Percentiles rank a stretch among this genome's conserved stretches.
phyloP scores from a whole-genome alignment of 179 eudicot species.

The Corrigiola litoralis region DNA sequence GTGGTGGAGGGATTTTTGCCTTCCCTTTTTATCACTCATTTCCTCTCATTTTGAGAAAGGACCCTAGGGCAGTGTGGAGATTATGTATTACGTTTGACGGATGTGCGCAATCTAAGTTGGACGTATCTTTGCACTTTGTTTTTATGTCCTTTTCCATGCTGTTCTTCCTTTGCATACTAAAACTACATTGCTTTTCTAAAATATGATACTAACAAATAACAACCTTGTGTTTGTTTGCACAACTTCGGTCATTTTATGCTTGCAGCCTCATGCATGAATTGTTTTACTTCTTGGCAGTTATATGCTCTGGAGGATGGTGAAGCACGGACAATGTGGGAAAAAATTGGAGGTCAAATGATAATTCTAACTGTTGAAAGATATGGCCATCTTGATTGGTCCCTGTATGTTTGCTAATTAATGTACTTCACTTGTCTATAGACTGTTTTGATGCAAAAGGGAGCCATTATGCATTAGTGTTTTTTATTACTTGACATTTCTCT shows the following conservation, averaged over 20 bases:
- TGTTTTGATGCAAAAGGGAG: slow-evolving; percentile 19
- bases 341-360: slow-evolving; percentile 67
- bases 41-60: no score
- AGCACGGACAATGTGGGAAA: slow-evolving; percentile 64
- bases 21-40: no score
- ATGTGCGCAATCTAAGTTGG: neutral
- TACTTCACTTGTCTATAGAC: slow-evolving; percentile 25
- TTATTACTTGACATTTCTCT: neutral
- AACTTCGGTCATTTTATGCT: neutral
- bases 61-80: no score
- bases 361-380: slow-evolving; percentile 54
- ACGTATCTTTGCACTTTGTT: neutral
- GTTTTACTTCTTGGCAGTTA: slow-evolving; percentile 40
- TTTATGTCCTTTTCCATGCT: neutral
- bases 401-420: slow-evolving; percentile 57
- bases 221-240: neutral
- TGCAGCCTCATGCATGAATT: neutral
- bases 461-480: slow-evolving; percentile 7
- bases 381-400: slow-evolving; percentile 81
- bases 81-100: neutral
- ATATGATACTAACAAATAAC: no score
- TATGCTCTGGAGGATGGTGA: slow-evolving; percentile 71
- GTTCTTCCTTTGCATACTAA: neutral
- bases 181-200: no score
- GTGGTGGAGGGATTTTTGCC: no score